Base-by-base conservation (phyloP, 2,329 filamentous ascomycete species). In the Colletotrichum kahawae region DNA sequence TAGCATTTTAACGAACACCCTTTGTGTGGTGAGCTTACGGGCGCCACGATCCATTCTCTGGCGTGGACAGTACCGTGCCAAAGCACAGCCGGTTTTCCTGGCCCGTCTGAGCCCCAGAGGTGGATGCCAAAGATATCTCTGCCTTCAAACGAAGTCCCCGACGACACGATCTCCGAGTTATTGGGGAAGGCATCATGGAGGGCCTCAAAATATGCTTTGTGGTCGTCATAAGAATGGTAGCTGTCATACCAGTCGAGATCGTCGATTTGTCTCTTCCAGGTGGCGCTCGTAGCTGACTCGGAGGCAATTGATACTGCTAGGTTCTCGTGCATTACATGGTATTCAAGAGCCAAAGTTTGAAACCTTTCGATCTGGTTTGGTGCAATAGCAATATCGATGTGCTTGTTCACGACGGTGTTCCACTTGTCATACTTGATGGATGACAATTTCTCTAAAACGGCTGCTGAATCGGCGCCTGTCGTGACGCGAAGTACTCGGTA, bases 111-210 rank as follows among this genome's bases (percentile, higher is more conserved):
- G 9, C 88, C 88, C 81, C 84, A 90, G 31, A 90, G 81, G 76
- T 90, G 88, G 62, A 90, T 77, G 0, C 92, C 93, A 24, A 90
- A 89, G 59, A 95, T 94, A 73, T 83, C 79, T 38, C 87, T 81
- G 8, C 86, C 87, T 77, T 88, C 80, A 38, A 84, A 83, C 1
- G 87, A 88, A 8, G 80, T 83, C 1, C 88, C 88, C 7, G 86
- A 82, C 1, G 83, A 85, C 8, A 90, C 81, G 7, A 88, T 80
- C 78, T 88, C 83, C 4, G 88, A 86, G 76, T 89, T 88, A 8
- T 80, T 81, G 4, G 87, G 84, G 69, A 88, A 86, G 7, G 81
- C 76, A 4, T 80, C 77, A 12, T 85, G 84, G 12, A 90, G 78
- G 59, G 86, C 83, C 4, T 82, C 78, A 64, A 89, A 83, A 78